phyloP scores from a whole-genome alignment of 768 basidiomycete genomes.

The Suillus luteus region DNA sequence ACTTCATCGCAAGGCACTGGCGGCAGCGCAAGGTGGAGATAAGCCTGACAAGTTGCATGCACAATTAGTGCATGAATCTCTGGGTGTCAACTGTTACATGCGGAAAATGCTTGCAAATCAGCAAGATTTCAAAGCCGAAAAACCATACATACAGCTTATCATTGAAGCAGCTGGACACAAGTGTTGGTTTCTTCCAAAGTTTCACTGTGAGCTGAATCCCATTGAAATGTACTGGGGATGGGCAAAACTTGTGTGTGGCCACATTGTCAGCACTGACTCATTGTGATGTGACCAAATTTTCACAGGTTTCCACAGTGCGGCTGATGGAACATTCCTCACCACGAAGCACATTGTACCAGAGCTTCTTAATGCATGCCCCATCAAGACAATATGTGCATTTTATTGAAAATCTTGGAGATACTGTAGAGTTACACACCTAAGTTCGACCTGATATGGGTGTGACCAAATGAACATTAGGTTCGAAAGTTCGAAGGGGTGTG shows the following conservation, averaged over 20 bases:
- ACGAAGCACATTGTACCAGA: conserved; percentile 27
- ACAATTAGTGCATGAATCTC: neutral
- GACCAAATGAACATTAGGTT: neutral
- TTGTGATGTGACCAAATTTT: neutral
- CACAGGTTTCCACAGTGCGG: conserved; percentile 23
- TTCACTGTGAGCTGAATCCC: neutral
- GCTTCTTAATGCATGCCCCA: conserved; percentile 20
- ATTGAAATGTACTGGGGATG: conserved; percentile 18
- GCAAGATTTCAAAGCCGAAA: conserved; percentile 23
- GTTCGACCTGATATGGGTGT: too few relatives aligned
- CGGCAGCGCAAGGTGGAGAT: neutral
- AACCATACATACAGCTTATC: conserved; percentile 21
- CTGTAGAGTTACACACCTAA: too few relatives aligned
- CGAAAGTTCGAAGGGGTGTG: neutral
- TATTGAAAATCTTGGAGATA: conserved; percentile 11
- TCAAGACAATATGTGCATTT: conserved; percentile 20
- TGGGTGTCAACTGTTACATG: conserved; percentile 22
- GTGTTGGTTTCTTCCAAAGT: conserved; percentile 18
- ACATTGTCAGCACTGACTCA: neutral
- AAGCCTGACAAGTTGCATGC: neutral
- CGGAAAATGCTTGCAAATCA: conserved; percentile 21
- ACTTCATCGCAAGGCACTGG: neutral
- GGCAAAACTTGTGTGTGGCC: conserved; percentile 11
- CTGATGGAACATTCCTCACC: conserved; percentile 27
- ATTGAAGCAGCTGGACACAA: conserved; percentile 25